A percentile compares a stretch with the other conserved stretches of the same genome.
Conservation (phyloP, 2,329 filamentous ascomycete species). For the Monosporascus sp. region DNA sequence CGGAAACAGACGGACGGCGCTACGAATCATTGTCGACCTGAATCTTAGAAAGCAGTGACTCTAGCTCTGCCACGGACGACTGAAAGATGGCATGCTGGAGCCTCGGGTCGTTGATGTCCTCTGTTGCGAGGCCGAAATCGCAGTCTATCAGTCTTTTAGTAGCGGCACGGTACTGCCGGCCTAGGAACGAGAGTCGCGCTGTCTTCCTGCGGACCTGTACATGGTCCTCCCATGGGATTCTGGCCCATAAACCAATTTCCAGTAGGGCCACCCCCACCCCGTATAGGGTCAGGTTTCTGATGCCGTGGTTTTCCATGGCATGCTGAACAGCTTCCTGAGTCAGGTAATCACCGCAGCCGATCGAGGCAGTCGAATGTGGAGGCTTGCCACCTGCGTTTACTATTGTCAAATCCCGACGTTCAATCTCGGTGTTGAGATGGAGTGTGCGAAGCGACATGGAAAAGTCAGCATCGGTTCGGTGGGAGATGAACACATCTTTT, state of each 20-base stretch:
- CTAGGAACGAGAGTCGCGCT: not conserved
- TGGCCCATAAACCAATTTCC: conserved; percentile 8
- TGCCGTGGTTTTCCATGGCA: conserved; percentile 7
- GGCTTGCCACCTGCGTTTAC: too few species aligned
- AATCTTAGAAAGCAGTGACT: not conserved
- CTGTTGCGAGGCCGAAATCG: conserved; percentile 9
- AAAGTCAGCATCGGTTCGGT: too few species aligned
- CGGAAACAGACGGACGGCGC: too few species aligned
- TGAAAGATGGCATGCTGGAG: conserved; percentile 6
- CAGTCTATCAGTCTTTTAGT: conserved; percentile 7
- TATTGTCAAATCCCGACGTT: too few species aligned
- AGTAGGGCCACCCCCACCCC: conserved; percentile 8
- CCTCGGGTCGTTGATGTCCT: conserved; percentile 1
- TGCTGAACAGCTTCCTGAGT: conserved; percentile 8
- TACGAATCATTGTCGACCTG: too few species aligned
- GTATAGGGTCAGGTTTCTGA: conserved; percentile 11
- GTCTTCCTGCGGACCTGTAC: conserved; percentile 2
- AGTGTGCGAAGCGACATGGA: too few species aligned
- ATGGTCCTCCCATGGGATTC: conserved; percentile 3
- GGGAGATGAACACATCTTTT: not conserved
- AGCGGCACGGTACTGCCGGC: conserved; percentile 2
- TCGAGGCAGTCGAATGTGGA: too few species aligned
- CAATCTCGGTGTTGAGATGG: too few species aligned
- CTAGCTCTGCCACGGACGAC: conserved; percentile 3
- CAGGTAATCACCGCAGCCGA: not conserved